A percentile compares a stretch with the other conserved stretches of the same genome.
Conservation (phyloP, 768 basidiomycete genomes). For the Leucocoprinus leucothites region DNA sequence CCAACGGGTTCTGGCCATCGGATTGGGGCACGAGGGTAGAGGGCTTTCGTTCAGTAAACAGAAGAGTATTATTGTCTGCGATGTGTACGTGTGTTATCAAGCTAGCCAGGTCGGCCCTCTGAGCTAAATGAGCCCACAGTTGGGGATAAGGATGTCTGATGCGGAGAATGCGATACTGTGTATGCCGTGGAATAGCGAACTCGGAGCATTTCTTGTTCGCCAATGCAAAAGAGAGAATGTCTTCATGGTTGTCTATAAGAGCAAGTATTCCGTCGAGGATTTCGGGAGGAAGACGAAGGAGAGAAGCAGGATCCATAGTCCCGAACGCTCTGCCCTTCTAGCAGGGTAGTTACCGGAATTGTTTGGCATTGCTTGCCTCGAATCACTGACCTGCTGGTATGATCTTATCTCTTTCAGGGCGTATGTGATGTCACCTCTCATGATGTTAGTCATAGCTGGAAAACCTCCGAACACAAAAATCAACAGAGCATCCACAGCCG, state of each 20-base stretch:
- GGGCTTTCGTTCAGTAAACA: slow-evolving; percentile 39
- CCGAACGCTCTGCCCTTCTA: neutral
- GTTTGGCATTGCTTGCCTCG: slow-evolving; percentile 4
- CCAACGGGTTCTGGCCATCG: slow-evolving; percentile 15
- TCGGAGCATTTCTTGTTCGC: slow-evolving; percentile 33
- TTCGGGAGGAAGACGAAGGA: slow-evolving; percentile 42
- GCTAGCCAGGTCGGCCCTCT: slow-evolving; percentile 43
- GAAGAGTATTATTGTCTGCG: slow-evolving; percentile 33
- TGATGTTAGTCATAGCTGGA: neutral
- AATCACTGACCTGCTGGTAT: neutral
- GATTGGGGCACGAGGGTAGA: slow-evolving; percentile 30
- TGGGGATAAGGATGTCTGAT: slow-evolving; percentile 35
- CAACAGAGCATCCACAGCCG: too few relatives aligned
- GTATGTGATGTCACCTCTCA: neutral
- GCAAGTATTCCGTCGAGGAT: slow-evolving; percentile 45
- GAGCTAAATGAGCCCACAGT: slow-evolving; percentile 51
- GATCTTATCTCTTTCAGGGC: neutral
- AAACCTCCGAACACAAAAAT: too few relatives aligned
- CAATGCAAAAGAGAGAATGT: slow-evolving; percentile 44
- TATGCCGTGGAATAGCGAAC: slow-evolving; percentile 44
- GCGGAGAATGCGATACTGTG: slow-evolving; percentile 46
- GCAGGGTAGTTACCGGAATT: neutral
- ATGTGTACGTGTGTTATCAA: slow-evolving; percentile 46
- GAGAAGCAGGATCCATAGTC: slow-evolving; percentile 14
- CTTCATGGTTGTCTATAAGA: slow-evolving; percentile 36